Conservation (phyloP, 2,329 filamentous ascomycete species). For the Tolypocladium amazonense region DNA sequence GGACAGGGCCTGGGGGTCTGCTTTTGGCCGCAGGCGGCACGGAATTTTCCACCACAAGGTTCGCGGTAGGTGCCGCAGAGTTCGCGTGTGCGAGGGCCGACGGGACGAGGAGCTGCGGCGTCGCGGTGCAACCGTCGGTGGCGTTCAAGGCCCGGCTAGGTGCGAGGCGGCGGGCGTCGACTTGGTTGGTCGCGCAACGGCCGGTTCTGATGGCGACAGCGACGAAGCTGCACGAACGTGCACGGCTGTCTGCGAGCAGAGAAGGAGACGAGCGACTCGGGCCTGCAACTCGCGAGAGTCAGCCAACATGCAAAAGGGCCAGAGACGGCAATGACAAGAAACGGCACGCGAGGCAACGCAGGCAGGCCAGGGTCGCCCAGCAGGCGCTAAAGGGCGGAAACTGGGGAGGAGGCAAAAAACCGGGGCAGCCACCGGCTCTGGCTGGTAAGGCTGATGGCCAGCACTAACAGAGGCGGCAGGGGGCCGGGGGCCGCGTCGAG, state of each 20-base stretch:
- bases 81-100: background rate
- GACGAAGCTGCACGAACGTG: background rate
- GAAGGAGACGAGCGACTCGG: background rate
- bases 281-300: background rate
- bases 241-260: background rate
- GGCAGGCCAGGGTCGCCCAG: background rate
- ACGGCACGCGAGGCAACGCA: background rate
- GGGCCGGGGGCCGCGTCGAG: background rate
- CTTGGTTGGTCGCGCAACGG: background rate
- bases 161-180: background rate
- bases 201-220: no score
- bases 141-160: background rate
- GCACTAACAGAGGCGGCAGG: background rate
- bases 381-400: background rate
- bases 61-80: background rate
- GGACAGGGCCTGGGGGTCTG: background rate
- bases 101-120: background rate
- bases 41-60: background rate
- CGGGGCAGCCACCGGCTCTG: background rate
- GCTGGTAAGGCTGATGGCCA: slow-evolving; percentile 1
- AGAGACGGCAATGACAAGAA: background rate
- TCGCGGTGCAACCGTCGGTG: background rate
- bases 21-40: background rate
- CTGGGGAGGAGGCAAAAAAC: background rate
- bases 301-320: background rate